phyloP scores from a whole-genome alignment of 129 eudicot genomes.

The Tanacetum coccineum region DNA sequence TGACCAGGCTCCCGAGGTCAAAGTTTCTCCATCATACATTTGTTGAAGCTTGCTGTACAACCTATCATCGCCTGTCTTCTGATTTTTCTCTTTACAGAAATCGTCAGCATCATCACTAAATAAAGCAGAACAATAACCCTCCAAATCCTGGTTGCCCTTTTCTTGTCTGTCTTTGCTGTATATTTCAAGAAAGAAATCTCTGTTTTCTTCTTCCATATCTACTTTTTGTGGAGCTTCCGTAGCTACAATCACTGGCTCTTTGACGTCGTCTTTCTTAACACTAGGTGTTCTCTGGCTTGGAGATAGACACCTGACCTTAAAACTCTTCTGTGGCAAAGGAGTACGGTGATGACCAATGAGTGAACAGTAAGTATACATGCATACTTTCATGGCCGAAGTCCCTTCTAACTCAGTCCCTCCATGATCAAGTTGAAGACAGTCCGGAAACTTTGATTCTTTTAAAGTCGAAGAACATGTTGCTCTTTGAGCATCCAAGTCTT shows the following conservation, averaged over 20 bases:
- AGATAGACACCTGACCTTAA: conserved; percentile 50
- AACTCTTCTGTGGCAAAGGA: conserved; percentile 52
- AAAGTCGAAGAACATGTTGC: conserved; percentile 84
- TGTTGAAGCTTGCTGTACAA: too few species aligned
- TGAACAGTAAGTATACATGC: conserved; percentile 84
- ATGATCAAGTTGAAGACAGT: conserved; percentile 40
- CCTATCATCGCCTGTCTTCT: conserved; percentile 6
- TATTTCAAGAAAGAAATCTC: too few species aligned
- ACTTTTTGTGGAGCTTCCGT: conserved; percentile 14
- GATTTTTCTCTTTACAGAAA: conserved; percentile 14
- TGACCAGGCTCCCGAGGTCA: too few species aligned
- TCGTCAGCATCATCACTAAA: conserved; percentile 20
- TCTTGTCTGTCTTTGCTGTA: too few species aligned
- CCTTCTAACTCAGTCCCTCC: conserved; percentile 71
- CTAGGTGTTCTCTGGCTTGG: conserved; percentile 39
- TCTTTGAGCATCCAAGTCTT: conserved; percentile 40
- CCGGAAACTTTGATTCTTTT: conserved; percentile 68
- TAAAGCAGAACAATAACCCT: conserved; percentile 26
- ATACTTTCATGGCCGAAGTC: conserved; percentile 65
- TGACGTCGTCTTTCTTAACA: conserved; percentile 1
- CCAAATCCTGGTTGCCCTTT: too few species aligned
- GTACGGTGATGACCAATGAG: conserved; percentile 71
- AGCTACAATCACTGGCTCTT: conserved; percentile 1
- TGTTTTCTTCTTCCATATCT: conserved; percentile 26
- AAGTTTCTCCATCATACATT: too few species aligned